These are phyloP conservation scores for Cutaneotrichosporon daszewskae DNA, from an alignment of 1,284 basidiomycete genomes.

Conservation along the genomic window DNA sequence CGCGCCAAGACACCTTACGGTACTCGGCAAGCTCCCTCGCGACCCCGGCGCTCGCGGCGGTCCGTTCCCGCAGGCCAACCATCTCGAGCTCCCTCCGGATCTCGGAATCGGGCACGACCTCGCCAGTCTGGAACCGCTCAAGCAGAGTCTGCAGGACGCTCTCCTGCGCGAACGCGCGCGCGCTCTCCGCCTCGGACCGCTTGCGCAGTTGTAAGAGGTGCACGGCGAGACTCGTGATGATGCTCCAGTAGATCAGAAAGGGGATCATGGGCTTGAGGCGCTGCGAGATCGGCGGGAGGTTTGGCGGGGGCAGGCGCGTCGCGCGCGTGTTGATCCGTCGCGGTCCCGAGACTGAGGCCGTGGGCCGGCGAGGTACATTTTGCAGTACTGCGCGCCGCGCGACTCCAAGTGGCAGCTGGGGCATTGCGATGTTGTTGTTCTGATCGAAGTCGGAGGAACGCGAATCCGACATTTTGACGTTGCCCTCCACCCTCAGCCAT, in stretches of 20 bases:
- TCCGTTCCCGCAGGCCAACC: slow-evolving; percentile 42
- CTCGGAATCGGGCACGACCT: slow-evolving; percentile 28
- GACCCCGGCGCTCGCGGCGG: slow-evolving; percentile 5
- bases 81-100: slow-evolving; percentile 45
- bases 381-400: too few relatives aligned
- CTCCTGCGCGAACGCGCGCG: slow-evolving; percentile 31
- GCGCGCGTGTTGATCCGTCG: too few relatives aligned
- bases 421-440: too few relatives aligned
- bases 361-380: too few relatives aligned
- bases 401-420: too few relatives aligned
- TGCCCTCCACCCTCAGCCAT: not conserved
- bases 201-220: slow-evolving; percentile 35
- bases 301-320: not conserved
- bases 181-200: slow-evolving; percentile 24
- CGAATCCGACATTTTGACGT: not conserved
- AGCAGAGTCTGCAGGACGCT: slow-evolving; percentile 33
- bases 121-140: slow-evolving; percentile 17
- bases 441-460: not conserved
- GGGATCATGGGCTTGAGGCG: slow-evolving; percentile 41
- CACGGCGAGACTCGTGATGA: slow-evolving; percentile 43
- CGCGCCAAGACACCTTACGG: slow-evolving; percentile 36
- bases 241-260: slow-evolving; percentile 44
- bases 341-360: too few relatives aligned
- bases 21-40: slow-evolving; percentile 24
- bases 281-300: slow-evolving; percentile 34